phyloP scores from a whole-genome alignment of 2,329 filamentous ascomycete genomes.

The Gliomastix tumulicola region DNA sequence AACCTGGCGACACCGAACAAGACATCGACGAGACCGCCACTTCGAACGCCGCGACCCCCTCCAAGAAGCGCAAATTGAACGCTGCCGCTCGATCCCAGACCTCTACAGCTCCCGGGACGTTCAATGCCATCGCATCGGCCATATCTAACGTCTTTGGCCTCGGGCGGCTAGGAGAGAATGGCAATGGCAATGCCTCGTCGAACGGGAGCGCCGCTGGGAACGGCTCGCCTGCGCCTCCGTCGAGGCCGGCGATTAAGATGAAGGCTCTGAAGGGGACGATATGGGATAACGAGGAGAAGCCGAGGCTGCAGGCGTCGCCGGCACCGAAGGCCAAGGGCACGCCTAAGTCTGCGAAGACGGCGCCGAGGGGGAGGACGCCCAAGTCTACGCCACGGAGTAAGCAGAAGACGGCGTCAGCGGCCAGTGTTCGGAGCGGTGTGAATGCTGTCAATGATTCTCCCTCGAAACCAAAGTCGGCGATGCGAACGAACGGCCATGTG shows the following conservation, averaged over 20 bases:
- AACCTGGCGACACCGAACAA: neutral
- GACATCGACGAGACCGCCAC: neutral
- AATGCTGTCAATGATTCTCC: slow-evolving; percentile 1
- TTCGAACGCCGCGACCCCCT: neutral
- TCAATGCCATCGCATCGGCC: slow-evolving; percentile 21
- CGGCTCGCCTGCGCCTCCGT: slow-evolving; percentile 7
- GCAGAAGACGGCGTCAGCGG: too few relatives aligned
- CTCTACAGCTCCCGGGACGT: slow-evolving; percentile 15
- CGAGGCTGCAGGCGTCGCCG: slow-evolving; percentile 3
- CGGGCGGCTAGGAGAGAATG: slow-evolving; percentile 5
- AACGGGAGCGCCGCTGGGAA: slow-evolving; percentile 3
- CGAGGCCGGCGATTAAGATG: slow-evolving; percentile 26
- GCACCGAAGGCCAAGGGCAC: slow-evolving; percentile 11
- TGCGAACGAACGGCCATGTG: too few relatives aligned
- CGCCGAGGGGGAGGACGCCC: slow-evolving; percentile 1
- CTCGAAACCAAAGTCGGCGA: slow-evolving; percentile 3
- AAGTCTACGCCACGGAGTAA: neutral
- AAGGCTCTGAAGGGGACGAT: slow-evolving; percentile 26
- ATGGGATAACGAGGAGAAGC: slow-evolving; percentile 21
- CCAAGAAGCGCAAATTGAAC: slow-evolving; percentile 6
- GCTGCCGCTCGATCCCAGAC: slow-evolving; percentile 10
- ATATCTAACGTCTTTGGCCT: slow-evolving; percentile 18
- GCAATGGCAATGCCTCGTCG: neutral
- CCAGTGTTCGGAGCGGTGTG: too few relatives aligned
- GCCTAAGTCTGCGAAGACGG: slow-evolving; percentile 8